Conservation (phyloP, 345 rosid species). For the Ceriops zippeliana region DNA sequence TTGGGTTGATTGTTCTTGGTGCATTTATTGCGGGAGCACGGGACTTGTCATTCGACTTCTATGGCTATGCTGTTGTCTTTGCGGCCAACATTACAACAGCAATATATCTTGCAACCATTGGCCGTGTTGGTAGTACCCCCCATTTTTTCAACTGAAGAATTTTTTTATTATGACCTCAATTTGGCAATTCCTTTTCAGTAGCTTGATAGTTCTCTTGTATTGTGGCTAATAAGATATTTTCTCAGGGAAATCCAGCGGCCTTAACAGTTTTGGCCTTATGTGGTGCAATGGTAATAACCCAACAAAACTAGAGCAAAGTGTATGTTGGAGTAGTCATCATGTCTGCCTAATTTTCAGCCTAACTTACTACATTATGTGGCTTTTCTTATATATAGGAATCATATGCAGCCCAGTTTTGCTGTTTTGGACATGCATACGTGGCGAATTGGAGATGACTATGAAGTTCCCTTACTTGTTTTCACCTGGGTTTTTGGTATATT, state of each 20-base stretch:
- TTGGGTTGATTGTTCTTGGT: conserved; percentile 80
- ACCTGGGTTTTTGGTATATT: conserved; percentile 78
- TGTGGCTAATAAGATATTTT: conserved; percentile 12
- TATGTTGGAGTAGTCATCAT: background rate
- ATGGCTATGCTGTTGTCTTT: conserved; percentile 88
- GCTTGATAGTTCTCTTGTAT: conserved; percentile 15
- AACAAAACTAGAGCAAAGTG: background rate
- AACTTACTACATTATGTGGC: conserved; percentile 8
- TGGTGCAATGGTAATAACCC: conserved; percentile 93
- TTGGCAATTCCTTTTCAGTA: conserved; percentile 3
- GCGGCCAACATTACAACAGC: conserved; percentile 86
- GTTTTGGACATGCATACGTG: conserved; percentile 75
- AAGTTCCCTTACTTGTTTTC: conserved; percentile 65
- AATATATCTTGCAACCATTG: conserved; percentile 82
- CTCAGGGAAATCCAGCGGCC: conserved; percentile 93
- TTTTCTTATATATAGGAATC: conserved; percentile 50
- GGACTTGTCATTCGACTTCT: conserved; percentile 87
- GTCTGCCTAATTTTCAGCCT: conserved; percentile 2
- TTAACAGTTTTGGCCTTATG: conserved; percentile 98
- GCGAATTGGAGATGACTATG: conserved; percentile 63
- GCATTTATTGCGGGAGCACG: conserved; percentile 95
- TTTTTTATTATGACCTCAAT: background rate
- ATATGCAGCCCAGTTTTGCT: conserved; percentile 80
- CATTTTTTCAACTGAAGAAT: background rate
- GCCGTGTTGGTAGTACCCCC: conserved; percentile 65